Conservation (phyloP, 2,329 filamentous ascomycete species). For the Fusarium anthophilum region DNA sequence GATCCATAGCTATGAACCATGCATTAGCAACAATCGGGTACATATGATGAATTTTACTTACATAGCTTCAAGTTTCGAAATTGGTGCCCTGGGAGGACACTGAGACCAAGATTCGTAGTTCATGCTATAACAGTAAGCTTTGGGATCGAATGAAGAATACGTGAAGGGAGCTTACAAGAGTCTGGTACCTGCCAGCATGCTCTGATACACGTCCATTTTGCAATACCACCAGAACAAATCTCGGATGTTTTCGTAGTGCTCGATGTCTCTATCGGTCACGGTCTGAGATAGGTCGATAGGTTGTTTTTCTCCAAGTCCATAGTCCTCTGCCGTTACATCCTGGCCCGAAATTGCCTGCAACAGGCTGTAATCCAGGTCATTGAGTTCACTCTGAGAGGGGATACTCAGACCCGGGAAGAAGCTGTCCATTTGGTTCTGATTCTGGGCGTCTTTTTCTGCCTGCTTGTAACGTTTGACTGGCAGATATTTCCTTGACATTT, state of each 20-base stretch:
- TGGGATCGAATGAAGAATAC: background rate
- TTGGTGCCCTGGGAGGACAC: conserved; percentile 83
- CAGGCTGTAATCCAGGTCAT: conserved; percentile 54
- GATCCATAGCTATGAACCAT: conserved; percentile 76
- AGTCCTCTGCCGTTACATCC: conserved; percentile 50
- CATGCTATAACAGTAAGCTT: conserved; percentile 64
- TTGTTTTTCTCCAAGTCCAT: conserved; percentile 48
- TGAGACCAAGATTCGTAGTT: conserved; percentile 84
- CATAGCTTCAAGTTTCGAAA: conserved; percentile 80
- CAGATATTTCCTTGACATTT: conserved; percentile 77
- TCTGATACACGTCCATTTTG: conserved; percentile 94
- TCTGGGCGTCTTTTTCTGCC: conserved; percentile 47
- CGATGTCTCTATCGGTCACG: conserved; percentile 71
- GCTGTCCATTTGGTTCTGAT: conserved; percentile 47
- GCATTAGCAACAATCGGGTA: conserved; percentile 27
- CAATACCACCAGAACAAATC: conserved; percentile 97
- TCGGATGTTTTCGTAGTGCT: conserved; percentile 80
- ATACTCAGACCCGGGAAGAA: conserved; percentile 40
- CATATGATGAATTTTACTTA: conserved; percentile 50
- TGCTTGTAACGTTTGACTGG: conserved; percentile 62
- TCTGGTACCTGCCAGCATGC: conserved; percentile 84
- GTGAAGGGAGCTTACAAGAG: conserved; percentile 74
- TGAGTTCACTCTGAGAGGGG: conserved; percentile 39
- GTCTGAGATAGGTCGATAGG: conserved; percentile 36
- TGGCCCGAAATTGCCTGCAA: conserved; percentile 54